Conservation (phyloP, 805 yeast species). For the Schwanniomyces yamadae region DNA sequence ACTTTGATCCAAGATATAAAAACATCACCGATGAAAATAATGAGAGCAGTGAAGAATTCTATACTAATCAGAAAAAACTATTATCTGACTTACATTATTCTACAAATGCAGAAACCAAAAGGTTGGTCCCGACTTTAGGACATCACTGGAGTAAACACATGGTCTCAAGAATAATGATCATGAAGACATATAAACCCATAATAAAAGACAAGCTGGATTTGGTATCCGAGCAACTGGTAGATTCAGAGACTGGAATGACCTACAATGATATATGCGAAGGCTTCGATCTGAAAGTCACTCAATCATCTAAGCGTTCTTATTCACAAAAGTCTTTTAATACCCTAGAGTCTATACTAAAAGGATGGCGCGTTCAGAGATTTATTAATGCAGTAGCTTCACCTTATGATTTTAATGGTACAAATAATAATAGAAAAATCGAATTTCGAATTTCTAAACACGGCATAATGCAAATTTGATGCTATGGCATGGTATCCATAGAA, state of each 20-base stretch:
- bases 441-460: slow-evolving; percentile 19
- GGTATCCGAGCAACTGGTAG: slow-evolving; percentile 3
- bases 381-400: slow-evolving; percentile 19
- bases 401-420: slow-evolving; percentile 5
- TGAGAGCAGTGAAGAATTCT: not conserved
- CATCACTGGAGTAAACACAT: slow-evolving; percentile 32
- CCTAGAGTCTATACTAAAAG: slow-evolving; percentile 13
- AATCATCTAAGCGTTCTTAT: not conserved
- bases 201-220: slow-evolving; percentile 7
- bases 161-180: slow-evolving; percentile 22
- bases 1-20: slow-evolving; percentile 11
- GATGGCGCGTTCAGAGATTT: slow-evolving; percentile 29
- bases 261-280: slow-evolving; percentile 13
- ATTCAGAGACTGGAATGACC: slow-evolving; percentile 16
- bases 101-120: slow-evolving; percentile 13
- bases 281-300: slow-evolving; percentile 2
- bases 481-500: slow-evolving; percentile 2
- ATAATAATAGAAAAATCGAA: slow-evolving; percentile 11
- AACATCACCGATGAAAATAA: not conserved
- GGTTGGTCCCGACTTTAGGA: slow-evolving; percentile 32
- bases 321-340: not conserved
- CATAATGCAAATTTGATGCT: slow-evolving; percentile 10
- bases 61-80: slow-evolving; percentile 7
- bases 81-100: slow-evolving; percentile 10
- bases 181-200: slow-evolving; percentile 28